phyloP scores from a whole-genome alignment of 2,329 filamentous ascomycete species.

The Zymoseptoria tritici region DNA sequence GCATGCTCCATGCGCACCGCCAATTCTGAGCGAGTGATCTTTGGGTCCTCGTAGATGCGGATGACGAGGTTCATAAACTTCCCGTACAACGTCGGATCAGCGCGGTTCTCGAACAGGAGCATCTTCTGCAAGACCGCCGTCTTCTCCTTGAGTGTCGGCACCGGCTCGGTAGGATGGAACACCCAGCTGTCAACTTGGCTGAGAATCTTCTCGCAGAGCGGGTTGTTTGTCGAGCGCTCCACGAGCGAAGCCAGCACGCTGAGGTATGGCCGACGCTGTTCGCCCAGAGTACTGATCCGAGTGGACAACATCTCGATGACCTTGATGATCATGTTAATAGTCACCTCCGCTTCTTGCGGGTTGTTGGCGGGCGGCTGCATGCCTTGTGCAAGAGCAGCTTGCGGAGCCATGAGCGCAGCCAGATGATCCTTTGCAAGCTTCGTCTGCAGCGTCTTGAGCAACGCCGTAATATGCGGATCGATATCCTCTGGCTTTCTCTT shows the following conservation, averaged over 20 bases:
- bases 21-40: slow-evolving; percentile 88
- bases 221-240: slow-evolving; percentile 83
- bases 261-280: slow-evolving; percentile 85
- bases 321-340: slow-evolving; percentile 86
- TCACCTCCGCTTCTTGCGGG: slow-evolving; percentile 75
- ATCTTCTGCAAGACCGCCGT: slow-evolving; percentile 99
- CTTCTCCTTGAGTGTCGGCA: slow-evolving; percentile 97
- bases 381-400: slow-evolving; percentile 41
- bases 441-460: slow-evolving; percentile 89
- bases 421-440: slow-evolving; percentile 94
- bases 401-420: slow-evolving; percentile 56
- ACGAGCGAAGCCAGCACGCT: slow-evolving; percentile 92
- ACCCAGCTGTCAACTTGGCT: slow-evolving; percentile 94
- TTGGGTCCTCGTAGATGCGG: slow-evolving; percentile 94
- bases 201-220: slow-evolving; percentile 85
- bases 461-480: slow-evolving; percentile 74
- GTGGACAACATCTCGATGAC: slow-evolving; percentile 87
- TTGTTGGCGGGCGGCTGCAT: slow-evolving; percentile 48
- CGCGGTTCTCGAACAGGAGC: slow-evolving; percentile 83
- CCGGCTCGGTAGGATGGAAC: slow-evolving; percentile 88
- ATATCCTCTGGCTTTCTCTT: slow-evolving; percentile 78
- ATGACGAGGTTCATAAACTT: slow-evolving; percentile 96
- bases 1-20: slow-evolving; percentile 97
- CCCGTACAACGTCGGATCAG: slow-evolving; percentile 75
- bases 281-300: slow-evolving; percentile 85